Evolutionary conservation across 2,329 filamentous ascomycete genomes (phyloP).

Genomic region (Hypoxylon sp.): DNA sequence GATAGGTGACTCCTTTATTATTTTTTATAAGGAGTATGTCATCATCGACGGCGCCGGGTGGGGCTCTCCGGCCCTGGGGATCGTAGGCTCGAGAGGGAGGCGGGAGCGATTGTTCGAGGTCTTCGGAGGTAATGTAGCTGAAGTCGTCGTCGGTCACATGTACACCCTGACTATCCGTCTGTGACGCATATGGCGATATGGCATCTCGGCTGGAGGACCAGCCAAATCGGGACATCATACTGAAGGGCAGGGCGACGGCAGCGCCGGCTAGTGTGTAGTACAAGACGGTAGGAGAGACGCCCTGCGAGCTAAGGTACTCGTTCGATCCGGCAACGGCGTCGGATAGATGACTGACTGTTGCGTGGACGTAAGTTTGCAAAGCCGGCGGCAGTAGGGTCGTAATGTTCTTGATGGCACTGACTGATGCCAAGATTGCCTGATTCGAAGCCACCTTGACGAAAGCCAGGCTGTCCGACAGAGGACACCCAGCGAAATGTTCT

Average conservation of each 20-base stretch:
- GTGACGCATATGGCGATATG: constrained; percentile 61
- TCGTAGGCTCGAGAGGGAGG: constrained; percentile 52
- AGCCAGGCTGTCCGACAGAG: constrained; percentile 50
- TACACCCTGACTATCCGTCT: constrained; percentile 53
- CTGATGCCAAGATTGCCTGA: constrained; percentile 65
- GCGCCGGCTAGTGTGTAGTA: constrained; percentile 60
- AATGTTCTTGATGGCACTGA: constrained; percentile 69
- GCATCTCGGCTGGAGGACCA: constrained; percentile 55
- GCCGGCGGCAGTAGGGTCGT: constrained; percentile 57
- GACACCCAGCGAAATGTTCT: constrained; percentile 46
- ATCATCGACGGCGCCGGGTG: constrained; percentile 60
- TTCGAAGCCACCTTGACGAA: constrained; percentile 69
- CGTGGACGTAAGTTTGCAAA: constrained; percentile 63
- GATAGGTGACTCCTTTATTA: constrained; percentile 70
- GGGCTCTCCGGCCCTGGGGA: constrained; percentile 46
- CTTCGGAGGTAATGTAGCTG: constrained; percentile 82
- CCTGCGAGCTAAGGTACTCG: constrained; percentile 61
- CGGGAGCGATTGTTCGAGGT: constrained; percentile 61
- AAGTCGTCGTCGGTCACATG: constrained; percentile 79
- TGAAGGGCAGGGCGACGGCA: constrained; percentile 57
- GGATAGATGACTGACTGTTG: constrained; percentile 58
- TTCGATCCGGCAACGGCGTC: constrained; percentile 57
- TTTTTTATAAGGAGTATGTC: constrained; percentile 76
- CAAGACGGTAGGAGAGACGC: constrained; percentile 57
- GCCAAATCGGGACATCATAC: constrained; percentile 67